These are phyloP conservation scores for Fusarium oxysporum DNA, from an alignment of 2,329 filamentous ascomycete species.

Conservation along the genomic window DNA sequence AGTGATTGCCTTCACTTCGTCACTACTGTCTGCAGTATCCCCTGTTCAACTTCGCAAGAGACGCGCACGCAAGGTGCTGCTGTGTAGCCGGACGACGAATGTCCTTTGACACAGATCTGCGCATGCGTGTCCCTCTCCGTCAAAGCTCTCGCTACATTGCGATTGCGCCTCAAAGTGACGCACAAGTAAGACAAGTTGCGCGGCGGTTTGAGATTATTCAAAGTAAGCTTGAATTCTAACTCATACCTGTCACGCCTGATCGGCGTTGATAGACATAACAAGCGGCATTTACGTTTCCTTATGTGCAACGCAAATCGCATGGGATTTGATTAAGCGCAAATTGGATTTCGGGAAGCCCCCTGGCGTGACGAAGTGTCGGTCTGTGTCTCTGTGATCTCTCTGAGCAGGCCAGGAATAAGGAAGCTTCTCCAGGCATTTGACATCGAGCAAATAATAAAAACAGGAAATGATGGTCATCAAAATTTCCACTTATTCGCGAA, in stretches of 20 bases:
- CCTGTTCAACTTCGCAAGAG: not conserved
- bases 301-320: constrained; percentile 31
- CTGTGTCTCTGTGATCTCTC: constrained; percentile 6
- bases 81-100: constrained; percentile 23
- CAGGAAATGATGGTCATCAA: constrained; percentile 20
- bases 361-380: constrained; percentile 28
- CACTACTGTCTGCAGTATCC: constrained; percentile 4
- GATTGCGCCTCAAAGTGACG: constrained; percentile 31
- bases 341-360: constrained; percentile 17
- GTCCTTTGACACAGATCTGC: constrained; percentile 12
- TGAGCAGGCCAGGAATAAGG: constrained; percentile 4
- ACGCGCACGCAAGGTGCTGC: constrained; percentile 19
- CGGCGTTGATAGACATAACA: constrained; percentile 33
- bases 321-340: constrained; percentile 26
- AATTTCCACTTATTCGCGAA: constrained; percentile 19
- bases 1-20: constrained; percentile 14
- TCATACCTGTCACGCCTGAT: constrained; percentile 33
- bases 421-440: constrained; percentile 1
- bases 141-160: constrained; percentile 1
- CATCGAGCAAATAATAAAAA: constrained; percentile 1
- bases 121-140: constrained; percentile 8
- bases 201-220: constrained; percentile 43
- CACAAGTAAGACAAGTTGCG: constrained; percentile 41
- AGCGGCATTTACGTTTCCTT: constrained; percentile 23
- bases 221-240: constrained; percentile 48